Conservation (phyloP, 148 eudicot species). For the Amaranthus cruentus region DNA sequence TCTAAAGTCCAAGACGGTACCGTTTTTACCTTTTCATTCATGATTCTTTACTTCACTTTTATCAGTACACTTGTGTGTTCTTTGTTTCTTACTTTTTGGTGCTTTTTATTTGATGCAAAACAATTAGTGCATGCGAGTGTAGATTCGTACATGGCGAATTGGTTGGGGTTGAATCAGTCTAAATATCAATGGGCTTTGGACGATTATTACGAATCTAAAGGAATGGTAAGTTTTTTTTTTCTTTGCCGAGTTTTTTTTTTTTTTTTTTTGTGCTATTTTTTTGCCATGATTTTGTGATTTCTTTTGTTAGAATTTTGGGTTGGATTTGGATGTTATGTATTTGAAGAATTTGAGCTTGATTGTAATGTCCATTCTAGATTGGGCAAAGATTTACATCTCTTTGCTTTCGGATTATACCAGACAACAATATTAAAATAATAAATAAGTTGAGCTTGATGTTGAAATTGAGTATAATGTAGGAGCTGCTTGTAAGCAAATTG, state of each 20-base stretch:
- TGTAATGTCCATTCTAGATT: neutral
- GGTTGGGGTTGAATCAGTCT: slow-evolving; percentile 92
- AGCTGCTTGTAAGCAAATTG: neutral
- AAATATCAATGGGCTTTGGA: slow-evolving; percentile 99
- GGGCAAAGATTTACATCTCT: neutral
- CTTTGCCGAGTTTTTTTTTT: neutral
- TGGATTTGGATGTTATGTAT: neutral
- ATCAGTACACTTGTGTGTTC: too few relatives aligned
- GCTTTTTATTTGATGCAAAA: too few relatives aligned
- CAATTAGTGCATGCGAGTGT: slow-evolving; percentile 36
- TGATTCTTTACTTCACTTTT: too few relatives aligned
- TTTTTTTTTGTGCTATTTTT: neutral
- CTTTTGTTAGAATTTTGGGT: neutral
- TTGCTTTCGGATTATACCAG: neutral
- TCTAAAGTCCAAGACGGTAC: slow-evolving; percentile 71
- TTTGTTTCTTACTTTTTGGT: too few relatives aligned
- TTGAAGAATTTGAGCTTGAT: neutral
- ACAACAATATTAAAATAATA: too few relatives aligned
- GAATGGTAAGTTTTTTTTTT: slow-evolving; percentile 43
- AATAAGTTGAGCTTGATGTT: neutral
- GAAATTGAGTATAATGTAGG: neutral
- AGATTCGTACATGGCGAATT: slow-evolving; percentile 82
- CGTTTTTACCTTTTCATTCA: too few relatives aligned
- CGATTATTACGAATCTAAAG: slow-evolving; percentile 76
- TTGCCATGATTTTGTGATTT: neutral